Conservation (phyloP, 768 basidiomycete genomes). For the Boletellus ananas region DNA sequence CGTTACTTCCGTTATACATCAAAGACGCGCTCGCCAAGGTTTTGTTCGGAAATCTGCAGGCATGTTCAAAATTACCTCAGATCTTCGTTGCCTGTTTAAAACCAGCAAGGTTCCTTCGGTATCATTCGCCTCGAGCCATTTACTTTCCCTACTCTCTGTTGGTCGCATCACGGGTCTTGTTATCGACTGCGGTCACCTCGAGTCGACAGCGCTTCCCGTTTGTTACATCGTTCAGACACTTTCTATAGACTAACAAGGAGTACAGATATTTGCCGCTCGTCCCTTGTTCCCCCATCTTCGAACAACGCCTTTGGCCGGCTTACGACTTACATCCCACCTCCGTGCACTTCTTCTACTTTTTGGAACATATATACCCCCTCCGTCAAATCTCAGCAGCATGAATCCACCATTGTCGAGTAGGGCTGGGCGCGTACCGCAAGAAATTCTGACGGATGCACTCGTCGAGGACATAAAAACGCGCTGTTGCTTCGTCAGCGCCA, state of each 20-base stretch:
- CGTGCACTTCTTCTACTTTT: slow-evolving; percentile 78
- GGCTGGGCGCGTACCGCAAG: slow-evolving; percentile 66
- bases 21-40: slow-evolving; percentile 86
- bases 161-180: slow-evolving; percentile 93
- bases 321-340: slow-evolving; percentile 73
- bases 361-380: slow-evolving; percentile 82
- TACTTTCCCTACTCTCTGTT: slow-evolving; percentile 79
- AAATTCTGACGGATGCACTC: slow-evolving; percentile 74
- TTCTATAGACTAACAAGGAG: slow-evolving; percentile 1
- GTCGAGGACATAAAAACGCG: slow-evolving; percentile 89
- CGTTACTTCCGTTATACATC: slow-evolving; percentile 77
- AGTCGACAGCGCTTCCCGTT: slow-evolving; percentile 86
- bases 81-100: background rate
- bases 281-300: slow-evolving; percentile 80
- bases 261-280: slow-evolving; percentile 85
- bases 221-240: slow-evolving; percentile 24
- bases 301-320: slow-evolving; percentile 87
- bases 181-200: slow-evolving; percentile 88
- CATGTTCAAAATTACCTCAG: slow-evolving; percentile 22
- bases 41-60: slow-evolving; percentile 88
- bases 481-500: slow-evolving; percentile 79
- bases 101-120: slow-evolving; percentile 78
- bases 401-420: slow-evolving; percentile 62
- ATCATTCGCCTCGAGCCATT: slow-evolving; percentile 86
- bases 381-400: slow-evolving; percentile 60